Evolutionary conservation across 2,329 filamentous ascomycete species (phyloP).

Genomic region (Alternaria brassicicola): DNA sequence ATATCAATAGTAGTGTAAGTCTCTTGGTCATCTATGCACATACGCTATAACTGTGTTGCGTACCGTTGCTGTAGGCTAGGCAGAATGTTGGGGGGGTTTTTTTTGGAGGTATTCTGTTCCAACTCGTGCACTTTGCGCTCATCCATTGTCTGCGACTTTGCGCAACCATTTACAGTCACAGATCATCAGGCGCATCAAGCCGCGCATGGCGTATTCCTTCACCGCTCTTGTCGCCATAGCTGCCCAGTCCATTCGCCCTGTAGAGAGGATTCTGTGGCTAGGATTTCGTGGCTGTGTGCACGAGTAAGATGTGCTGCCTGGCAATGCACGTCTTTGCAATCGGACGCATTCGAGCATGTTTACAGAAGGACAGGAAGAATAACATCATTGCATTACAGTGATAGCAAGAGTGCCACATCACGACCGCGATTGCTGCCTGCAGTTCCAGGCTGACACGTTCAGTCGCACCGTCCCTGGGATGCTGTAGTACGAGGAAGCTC

Average conservation of each 20-base stretch:
- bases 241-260: conserved; percentile 6
- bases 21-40: too few species aligned
- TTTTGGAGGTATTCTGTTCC: too few species aligned
- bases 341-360: neutral
- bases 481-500: neutral
- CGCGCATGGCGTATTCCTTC: neutral
- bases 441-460: conserved; percentile 8
- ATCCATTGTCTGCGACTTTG: neutral
- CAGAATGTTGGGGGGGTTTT: too few species aligned
- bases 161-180: neutral
- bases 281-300: conserved; percentile 15
- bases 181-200: neutral
- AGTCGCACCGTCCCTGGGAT: conserved; percentile 2
- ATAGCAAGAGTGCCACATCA: neutral
- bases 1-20: too few species aligned
- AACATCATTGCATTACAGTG: conserved; percentile 4
- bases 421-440: conserved; percentile 6
- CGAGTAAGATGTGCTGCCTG: conserved; percentile 2
- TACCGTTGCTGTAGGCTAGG: too few species aligned
- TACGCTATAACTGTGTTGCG: too few species aligned
- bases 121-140: neutral
- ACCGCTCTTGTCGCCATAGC: conserved; percentile 1
- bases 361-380: neutral
- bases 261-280: conserved; percentile 10
- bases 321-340: neutral